Conservation (phyloP, 2,329 filamentous ascomycete genomes). For the Colletotrichum neosansevieriae region DNA sequence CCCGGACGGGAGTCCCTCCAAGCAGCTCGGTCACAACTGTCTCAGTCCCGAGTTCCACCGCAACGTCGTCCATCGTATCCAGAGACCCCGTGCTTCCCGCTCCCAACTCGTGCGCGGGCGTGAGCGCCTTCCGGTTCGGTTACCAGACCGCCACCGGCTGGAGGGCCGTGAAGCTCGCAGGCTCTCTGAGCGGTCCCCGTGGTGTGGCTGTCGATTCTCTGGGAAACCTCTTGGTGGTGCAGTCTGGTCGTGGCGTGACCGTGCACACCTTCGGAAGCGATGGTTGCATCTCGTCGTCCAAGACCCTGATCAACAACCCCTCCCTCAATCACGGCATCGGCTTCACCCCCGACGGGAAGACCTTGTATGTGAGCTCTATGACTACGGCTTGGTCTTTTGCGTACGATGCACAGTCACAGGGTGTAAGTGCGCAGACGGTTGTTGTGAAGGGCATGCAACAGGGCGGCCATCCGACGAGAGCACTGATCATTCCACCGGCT, state of each 20-base stretch:
- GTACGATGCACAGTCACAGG: constrained; percentile 64
- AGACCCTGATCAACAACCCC: constrained; percentile 50
- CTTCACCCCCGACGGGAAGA: constrained; percentile 54
- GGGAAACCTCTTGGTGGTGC: constrained; percentile 54
- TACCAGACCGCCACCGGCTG: constrained; percentile 52
- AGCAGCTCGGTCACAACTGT: constrained; percentile 16
- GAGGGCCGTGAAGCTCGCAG: constrained; percentile 55
- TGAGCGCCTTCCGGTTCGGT: constrained; percentile 46
- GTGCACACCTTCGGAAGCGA: constrained; percentile 55
- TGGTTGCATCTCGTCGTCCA: constrained; percentile 55
- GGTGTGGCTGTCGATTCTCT: constrained; percentile 51
- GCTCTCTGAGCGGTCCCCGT: constrained; percentile 51
- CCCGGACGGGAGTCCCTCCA: constrained; percentile 23
- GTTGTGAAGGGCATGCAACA: constrained; percentile 54
- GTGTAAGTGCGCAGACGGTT: constrained; percentile 57
- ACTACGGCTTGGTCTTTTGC: constrained; percentile 65
- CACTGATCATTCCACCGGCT: constrained; percentile 50
- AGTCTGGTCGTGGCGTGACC: constrained; percentile 52
- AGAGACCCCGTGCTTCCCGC: constrained; percentile 45
- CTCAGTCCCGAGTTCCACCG: constrained; percentile 19
- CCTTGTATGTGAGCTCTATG: constrained; percentile 54
- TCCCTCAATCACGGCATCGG: constrained; percentile 55
- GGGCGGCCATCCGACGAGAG: constrained; percentile 54
- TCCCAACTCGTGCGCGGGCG: constrained; percentile 51
- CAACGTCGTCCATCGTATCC: constrained; percentile 16